Conservation (phyloP, 176 grass and related monocot species). For the Carex littledalei region DNA sequence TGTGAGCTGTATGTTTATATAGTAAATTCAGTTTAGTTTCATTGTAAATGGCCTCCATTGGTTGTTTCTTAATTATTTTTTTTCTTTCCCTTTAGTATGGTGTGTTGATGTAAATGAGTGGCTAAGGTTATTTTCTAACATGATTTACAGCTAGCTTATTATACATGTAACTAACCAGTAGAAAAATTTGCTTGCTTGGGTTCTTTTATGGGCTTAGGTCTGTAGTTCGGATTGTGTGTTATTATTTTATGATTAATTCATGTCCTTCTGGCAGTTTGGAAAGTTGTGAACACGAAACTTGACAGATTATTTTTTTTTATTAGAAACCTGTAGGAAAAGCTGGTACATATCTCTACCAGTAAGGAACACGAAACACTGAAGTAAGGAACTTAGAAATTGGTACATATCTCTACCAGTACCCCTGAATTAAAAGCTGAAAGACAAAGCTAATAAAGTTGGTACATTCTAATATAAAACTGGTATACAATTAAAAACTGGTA, state of each 20-base stretch:
- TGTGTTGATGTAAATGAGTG: slow-evolving; percentile 17
- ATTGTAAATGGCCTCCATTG: neutral
- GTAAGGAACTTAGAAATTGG: too few relatives aligned
- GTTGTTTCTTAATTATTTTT: neutral
- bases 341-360: too few relatives aligned
- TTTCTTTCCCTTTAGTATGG: neutral
- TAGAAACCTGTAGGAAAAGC: too few relatives aligned
- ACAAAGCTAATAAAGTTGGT: too few relatives aligned
- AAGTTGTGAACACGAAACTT: neutral
- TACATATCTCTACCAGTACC: too few relatives aligned
- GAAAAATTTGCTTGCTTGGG: neutral
- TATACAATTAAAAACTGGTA: too few relatives aligned
- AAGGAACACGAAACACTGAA: too few relatives aligned
- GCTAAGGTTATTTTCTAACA: neutral
- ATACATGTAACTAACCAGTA: slow-evolving; percentile 8
- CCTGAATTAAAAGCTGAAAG: too few relatives aligned
- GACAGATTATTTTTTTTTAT: neutral
- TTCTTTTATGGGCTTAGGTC: neutral
- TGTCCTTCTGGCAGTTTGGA: neutral
- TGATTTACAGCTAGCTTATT: neutral
- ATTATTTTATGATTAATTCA: neutral
- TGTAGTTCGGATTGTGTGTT: neutral
- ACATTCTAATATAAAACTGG: too few relatives aligned
- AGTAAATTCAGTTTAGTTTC: neutral
- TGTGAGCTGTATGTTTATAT: slow-evolving; percentile 15